Evolutionary conservation across 164 flowering plant species (phyloP), one percentile per base, ranked within the genome.

Genomic region (Vitis rupestris): DNA sequence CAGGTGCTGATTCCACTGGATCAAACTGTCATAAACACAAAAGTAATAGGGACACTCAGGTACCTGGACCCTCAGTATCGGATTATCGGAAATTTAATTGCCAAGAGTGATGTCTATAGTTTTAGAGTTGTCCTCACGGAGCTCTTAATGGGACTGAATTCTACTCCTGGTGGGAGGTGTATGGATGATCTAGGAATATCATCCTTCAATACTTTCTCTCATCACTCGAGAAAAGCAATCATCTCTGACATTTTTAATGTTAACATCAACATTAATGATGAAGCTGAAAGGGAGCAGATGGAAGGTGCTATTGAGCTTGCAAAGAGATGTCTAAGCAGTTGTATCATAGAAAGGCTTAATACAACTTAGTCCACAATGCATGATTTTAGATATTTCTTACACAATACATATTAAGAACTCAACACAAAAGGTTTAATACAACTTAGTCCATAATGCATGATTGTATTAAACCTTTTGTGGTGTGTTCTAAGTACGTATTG

Each of bases 111-210:
- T 64, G 67, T 64, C 9, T 50, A 64, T 27, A 64, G 55, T 48
- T 64, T 69, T 16, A 7, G 72, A 14, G 72, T 69, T 29, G 65
- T 69, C 27, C 63, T 69, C 4, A 12, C 4, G n/a, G 72, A 59
- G 65, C 56, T 69, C 3, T 30, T 69, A 15, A 69, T 65, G 1
- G 64, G 72, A 9, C 27, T n/a, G 50, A 66, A 51, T 15, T 30
- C 67, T 10, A 49, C 16, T 14, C 50, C 56, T 10, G 0, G 12
- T 23, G 27, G 27, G 27, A 23, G 27, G 27, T 23, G 27, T 23
- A 23, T 19, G n/a, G 0, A 3, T 2, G 56, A 50, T 9, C 56
- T 14, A 50, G 19, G 8, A 11, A 30, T 2, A 63, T 8, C 65
- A 63, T 63, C 17, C n/a, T 63, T 49, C 54, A 63, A 12, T 14